phyloP scores from a whole-genome alignment of 305 asterid genomes.

The Fraxinus nigra region DNA sequence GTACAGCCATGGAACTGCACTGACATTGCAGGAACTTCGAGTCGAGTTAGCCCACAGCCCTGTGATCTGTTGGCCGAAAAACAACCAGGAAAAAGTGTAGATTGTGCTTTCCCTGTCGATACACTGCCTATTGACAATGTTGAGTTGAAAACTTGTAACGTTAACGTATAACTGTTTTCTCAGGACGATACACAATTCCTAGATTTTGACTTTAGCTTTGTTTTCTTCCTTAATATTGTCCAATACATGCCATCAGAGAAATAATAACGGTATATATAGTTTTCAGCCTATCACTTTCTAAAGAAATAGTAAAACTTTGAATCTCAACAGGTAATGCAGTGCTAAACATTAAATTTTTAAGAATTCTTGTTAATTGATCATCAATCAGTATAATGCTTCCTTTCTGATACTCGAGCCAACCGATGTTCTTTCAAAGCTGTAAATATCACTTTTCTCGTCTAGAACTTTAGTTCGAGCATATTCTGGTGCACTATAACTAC shows the following conservation, averaged over 20 bases:
- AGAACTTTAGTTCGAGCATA: constrained; percentile 1
- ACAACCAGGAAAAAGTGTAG: constrained; percentile 2
- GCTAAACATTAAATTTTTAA: not conserved
- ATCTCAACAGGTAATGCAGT: not conserved
- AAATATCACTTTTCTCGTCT: constrained; percentile 46
- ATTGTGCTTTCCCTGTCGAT: constrained; percentile 52
- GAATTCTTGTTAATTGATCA: not conserved
- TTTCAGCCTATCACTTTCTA: not conserved
- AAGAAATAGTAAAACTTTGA: not conserved
- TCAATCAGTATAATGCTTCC: not conserved
- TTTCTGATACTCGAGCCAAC: not conserved
- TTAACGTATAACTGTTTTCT: not conserved
- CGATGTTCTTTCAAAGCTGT: constrained; percentile 38
- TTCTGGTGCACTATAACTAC: constrained; percentile 44
- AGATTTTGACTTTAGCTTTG: not conserved
- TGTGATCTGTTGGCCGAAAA: constrained; percentile 50
- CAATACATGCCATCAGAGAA: not conserved
- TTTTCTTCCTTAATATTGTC: not conserved
- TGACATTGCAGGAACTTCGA: constrained; percentile 50
- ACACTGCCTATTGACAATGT: constrained; percentile 52
- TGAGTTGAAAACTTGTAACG: constrained; percentile 40
- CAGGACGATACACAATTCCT: not conserved
- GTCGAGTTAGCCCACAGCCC: constrained; percentile 46
- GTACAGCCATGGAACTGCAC: constrained; percentile 61
- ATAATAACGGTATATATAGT: not conserved